phyloP scores from a whole-genome alignment of 202 grass and related monocot species.

The Thinopyrum obtusiflorum region DNA sequence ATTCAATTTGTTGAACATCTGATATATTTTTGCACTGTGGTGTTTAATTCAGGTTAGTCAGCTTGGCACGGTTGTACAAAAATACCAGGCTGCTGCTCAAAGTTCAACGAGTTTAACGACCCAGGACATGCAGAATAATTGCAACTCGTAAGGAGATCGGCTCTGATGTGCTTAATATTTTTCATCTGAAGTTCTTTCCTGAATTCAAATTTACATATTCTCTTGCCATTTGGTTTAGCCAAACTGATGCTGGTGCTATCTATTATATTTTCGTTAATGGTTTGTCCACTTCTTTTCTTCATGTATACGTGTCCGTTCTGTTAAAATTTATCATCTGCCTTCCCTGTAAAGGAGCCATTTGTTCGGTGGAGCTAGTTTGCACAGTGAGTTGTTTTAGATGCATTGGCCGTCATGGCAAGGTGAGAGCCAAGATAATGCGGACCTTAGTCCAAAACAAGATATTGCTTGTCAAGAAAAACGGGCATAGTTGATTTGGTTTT shows the following conservation, averaged over 20 bases:
- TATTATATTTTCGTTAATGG: slow-evolving; percentile 4
- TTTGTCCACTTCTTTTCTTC: background rate
- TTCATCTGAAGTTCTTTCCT: slow-evolving; percentile 20
- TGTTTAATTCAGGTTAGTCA: slow-evolving; percentile 78
- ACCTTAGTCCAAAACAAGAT: background rate
- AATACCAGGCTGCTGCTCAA: slow-evolving; percentile 75
- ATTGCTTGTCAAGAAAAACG: background rate
- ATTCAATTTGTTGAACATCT: slow-evolving; percentile 3
- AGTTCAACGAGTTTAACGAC: slow-evolving; percentile 64
- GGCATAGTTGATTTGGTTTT: too few relatives aligned
- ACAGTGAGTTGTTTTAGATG: background rate
- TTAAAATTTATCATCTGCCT: background rate
- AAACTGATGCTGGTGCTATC: slow-evolving; percentile 15
- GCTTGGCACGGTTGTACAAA: slow-evolving; percentile 74
- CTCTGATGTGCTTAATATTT: background rate
- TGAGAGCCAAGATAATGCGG: slow-evolving; percentile 2
- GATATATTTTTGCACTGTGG: slow-evolving; percentile 17
- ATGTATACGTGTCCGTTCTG: slow-evolving; percentile 21
- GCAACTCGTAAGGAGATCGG: slow-evolving; percentile 75
- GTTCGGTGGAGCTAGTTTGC: slow-evolving; percentile 1
- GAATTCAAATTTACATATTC: slow-evolving; percentile 13
- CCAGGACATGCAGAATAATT: slow-evolving; percentile 94
- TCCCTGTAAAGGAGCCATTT: slow-evolving; percentile 12
- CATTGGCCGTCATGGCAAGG: background rate
- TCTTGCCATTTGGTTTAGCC: slow-evolving; percentile 17